Evolutionary conservation across 805 yeast species (phyloP), one percentile per base, ranked within the genome.

Genomic region (Priceomyces medius): DNA sequence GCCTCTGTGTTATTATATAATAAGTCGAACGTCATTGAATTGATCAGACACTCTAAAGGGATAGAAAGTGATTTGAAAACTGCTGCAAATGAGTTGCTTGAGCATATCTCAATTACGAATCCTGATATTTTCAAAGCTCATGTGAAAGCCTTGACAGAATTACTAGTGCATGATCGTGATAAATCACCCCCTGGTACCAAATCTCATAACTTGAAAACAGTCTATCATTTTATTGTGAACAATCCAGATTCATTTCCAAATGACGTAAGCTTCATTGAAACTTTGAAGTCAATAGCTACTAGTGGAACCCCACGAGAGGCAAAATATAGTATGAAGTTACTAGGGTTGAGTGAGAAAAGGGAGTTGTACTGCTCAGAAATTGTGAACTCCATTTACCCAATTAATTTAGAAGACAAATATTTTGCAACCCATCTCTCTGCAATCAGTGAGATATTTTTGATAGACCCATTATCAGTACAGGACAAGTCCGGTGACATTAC

Each of bases 81-180:
- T 5, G 48, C 61, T 20, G 73, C 89, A 0, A 76, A 79, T 41
- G 78, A 73, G 37, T 48, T 85, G 3, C 60, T 88, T 19, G 81
- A 80, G 43, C 69, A 76, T 31, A 76, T 86, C 2, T 80, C 95
- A 0, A 51, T 58, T 2, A 68, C 75, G 3, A 65, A 77, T 35
- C 96, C 96, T 0, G 73, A 74, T 10, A 79, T 83, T 1, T 73
- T 88, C 56, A 77, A 77, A 49, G 72, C 74, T 24, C 86, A 86
- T 50, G 66, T 83, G 7, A 61, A 69, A 4, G 71, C 73, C 5
- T 63, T 88, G 41, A 66, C 73, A 3, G 59, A 66, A 0, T 51
- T 69, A 8, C 58, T 80, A 2, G 41, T 46, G 18, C 38, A 46
- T 13, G 60, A 61, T 41, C 45, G 50, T 13, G 49, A 38, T 1